Percentiles rank a stretch among this genome's conserved stretches.
These are phyloP conservation scores for Sonneratia alba DNA, from an alignment of 345 rosid species.

Conservation along the genomic window DNA sequence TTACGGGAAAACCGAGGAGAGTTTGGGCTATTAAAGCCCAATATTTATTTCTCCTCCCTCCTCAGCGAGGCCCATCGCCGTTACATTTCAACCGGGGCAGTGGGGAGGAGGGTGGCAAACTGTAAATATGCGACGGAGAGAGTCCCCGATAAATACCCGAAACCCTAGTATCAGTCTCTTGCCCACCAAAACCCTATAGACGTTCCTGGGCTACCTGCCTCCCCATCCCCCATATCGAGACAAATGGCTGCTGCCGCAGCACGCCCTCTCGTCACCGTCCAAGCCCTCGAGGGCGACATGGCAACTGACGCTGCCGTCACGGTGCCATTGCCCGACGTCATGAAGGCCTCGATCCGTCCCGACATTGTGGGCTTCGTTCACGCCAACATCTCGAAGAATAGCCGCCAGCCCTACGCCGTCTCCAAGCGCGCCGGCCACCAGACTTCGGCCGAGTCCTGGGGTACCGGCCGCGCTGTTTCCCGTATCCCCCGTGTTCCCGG, in stretches of 20 bases:
- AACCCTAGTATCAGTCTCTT: neutral
- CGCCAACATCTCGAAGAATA: constrained; percentile 69
- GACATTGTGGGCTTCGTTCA: constrained; percentile 76
- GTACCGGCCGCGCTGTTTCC: constrained; percentile 97
- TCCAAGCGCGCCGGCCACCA: constrained; percentile 92
- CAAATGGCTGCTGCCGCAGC: constrained; percentile 36
- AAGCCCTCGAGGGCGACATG: constrained; percentile 70
- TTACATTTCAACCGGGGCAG: too few species aligned
- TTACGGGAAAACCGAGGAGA: too few species aligned
- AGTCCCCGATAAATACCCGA: neutral
- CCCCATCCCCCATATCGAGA: constrained; percentile 20
- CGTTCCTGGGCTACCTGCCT: neutral
- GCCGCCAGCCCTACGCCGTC: constrained; percentile 94
- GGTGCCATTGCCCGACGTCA: constrained; percentile 62
- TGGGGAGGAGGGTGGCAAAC: too few species aligned
- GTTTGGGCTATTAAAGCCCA: too few species aligned
- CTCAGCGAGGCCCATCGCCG: too few species aligned
- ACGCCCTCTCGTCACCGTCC: constrained; percentile 72
- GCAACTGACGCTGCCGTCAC: constrained; percentile 55
- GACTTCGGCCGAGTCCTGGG: constrained; percentile 99
- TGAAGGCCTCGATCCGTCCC: constrained; percentile 76
- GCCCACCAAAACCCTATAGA: neutral
- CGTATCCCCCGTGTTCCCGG: constrained; percentile 99
- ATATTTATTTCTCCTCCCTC: too few species aligned
- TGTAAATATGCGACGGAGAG: too few species aligned